Evolutionary conservation across 176 grass and related monocot genomes (phyloP), one percentile per base, ranked within the genome.

Genomic region (Neostapfia colusana): DNA sequence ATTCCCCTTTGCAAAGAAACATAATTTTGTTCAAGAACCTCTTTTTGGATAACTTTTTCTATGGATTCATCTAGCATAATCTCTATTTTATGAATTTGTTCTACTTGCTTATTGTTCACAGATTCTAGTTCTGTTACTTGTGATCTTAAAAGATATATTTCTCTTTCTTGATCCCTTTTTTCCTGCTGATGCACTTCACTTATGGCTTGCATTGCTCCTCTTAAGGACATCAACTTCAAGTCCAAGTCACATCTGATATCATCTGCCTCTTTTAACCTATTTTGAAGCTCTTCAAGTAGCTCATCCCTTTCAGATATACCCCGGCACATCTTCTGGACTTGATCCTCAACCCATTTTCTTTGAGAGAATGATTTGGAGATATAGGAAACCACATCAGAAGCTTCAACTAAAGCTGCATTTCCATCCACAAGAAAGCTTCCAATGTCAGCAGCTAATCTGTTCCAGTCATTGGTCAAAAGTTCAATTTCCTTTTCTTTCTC

Each of bases 211-310:
- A 90, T 90, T 85, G 91, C 91, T 73, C 89, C 91, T 82, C 87
- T 90, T 79, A 99, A 89, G 75, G 89, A 99, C 41, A 75, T 92
- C 31, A 99, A 88, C 73, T 99, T 99, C 85, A 77, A 84, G 55
- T 99, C 91, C 81, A 99, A 77, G 55, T 90, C 87, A 66, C 70
- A 79, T 51, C 87, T 95, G 79, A 92, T 88, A 45, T 36, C 69
- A 76, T 99, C 89, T 66, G 83, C 95, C 46, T 92, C 95, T 72
- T 90, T 86, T 73, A 99, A 90, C 23, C 85, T 81, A 63, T 82
- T 87, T 76, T 87, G 87, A 79, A 99, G 91, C 83, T 90, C 91
- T 79, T 90, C 70, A 45, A 99, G 89, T 42, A 99, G 54, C 50
- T 70, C 42, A 88, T 99, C 89, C 84, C 82, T 99, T 74, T 95